phyloP scores from a whole-genome alignment of 495 filamentous ascomycete genomes.

The Podospora pseudopauciseta region DNA sequence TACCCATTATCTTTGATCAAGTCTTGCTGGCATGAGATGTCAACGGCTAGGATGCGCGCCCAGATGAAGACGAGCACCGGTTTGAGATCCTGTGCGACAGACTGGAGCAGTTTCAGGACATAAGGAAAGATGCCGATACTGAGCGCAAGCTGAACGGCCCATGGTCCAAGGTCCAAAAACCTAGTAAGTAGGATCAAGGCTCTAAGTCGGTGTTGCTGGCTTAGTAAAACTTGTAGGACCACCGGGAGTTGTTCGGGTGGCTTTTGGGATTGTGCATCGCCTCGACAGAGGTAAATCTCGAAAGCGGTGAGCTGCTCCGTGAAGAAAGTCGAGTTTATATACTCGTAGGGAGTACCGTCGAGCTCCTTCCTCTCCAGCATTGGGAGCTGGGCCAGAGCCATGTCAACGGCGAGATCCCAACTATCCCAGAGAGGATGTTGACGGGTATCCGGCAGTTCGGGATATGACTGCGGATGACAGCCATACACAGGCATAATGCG shows the following conservation, averaged over 20 bases:
- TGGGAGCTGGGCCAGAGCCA: constrained; percentile 88
- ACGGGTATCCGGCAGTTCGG: constrained; percentile 84
- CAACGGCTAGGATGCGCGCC: constrained; percentile 94
- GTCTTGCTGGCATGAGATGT: constrained; percentile 86
- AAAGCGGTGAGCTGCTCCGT: constrained; percentile 96
- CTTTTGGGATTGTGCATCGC: constrained; percentile 72
- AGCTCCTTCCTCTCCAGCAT: constrained; percentile 68
- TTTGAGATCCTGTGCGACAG: constrained; percentile 89
- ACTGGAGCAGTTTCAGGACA: constrained; percentile 92
- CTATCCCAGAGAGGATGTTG: constrained; percentile 93
- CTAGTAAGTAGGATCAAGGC: constrained; percentile 89
- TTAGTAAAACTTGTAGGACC: constrained; percentile 90
- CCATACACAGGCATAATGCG: constrained; percentile 93
- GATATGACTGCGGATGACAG: constrained; percentile 87
- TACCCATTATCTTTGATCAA: constrained; percentile 95
- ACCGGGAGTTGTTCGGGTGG: constrained; percentile 93
- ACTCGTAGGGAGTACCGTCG: constrained; percentile 77
- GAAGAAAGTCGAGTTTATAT: constrained; percentile 93
- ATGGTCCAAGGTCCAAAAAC: constrained; percentile 92
- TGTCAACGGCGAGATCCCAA: constrained; percentile 96
- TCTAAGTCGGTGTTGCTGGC: constrained; percentile 89
- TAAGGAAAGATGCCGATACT: constrained; percentile 99
- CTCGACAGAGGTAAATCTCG: constrained; percentile 90
- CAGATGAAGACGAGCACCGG: constrained; percentile 99
- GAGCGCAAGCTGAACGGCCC: constrained; percentile 93